phyloP scores from a whole-genome alignment of 768 basidiomycete genomes.

The Russula griseocarnosa region DNA sequence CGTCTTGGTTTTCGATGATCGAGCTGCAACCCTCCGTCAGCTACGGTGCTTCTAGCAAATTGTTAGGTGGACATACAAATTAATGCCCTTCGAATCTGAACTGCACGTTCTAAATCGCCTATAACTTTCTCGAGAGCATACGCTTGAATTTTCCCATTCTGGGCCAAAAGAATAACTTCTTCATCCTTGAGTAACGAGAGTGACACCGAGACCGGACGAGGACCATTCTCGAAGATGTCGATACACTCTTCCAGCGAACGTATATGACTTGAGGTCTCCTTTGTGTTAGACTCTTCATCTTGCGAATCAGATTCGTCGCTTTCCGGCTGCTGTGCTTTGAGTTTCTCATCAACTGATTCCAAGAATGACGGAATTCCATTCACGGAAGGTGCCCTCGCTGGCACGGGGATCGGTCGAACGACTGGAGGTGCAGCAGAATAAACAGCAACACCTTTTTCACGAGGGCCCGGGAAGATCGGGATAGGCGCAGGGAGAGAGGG shows the following conservation, averaged over 20 bases:
- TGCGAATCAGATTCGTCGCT: constrained; percentile 30
- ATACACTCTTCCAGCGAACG: constrained; percentile 75
- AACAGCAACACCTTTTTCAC: background rate
- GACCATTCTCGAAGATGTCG: constrained; percentile 72
- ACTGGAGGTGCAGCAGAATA: constrained; percentile 23
- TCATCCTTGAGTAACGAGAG: constrained; percentile 77
- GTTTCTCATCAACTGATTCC: constrained; percentile 52
- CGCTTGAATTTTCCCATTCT: constrained; percentile 90
- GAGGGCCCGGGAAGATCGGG: background rate
- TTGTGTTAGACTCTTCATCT: constrained; percentile 25
- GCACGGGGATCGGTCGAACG: constrained; percentile 30
- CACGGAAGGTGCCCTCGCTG: constrained; percentile 24
- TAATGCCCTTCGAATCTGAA: constrained; percentile 77
- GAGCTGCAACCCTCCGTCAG: constrained; percentile 47
- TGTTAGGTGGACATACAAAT: constrained; percentile 62
- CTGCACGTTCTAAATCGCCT: constrained; percentile 85
- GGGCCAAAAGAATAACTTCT: constrained; percentile 82
- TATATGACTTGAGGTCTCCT: constrained; percentile 20
- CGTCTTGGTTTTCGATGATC: constrained; percentile 77
- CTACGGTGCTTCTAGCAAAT: background rate
- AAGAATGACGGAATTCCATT: constrained; percentile 45
- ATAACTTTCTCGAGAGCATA: constrained; percentile 95
- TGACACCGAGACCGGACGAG: constrained; percentile 53
- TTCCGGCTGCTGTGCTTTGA: constrained; percentile 39
- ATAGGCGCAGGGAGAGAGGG: constrained; percentile 15